Evolutionary conservation across 2,329 filamentous ascomycete species (phyloP), one percentile per base, ranked within the genome.

Genomic region (Fusarium domesticum): DNA sequence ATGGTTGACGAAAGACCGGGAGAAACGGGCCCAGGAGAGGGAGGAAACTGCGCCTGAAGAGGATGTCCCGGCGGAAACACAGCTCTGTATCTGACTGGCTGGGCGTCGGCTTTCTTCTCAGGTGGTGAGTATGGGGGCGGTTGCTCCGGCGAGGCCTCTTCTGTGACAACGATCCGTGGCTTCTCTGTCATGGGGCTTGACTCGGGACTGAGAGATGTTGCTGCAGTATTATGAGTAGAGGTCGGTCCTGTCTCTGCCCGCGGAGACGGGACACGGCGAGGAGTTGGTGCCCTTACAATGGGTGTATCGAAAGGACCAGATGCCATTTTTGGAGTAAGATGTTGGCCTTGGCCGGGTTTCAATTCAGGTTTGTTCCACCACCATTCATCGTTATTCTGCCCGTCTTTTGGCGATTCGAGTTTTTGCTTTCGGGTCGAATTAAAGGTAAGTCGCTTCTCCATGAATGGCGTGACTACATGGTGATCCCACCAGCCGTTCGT

Each of bases 401-500:
- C 23, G 15, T 58, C 56, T 35, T 48, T 59, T 10, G 66, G 61
- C 8, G 65, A 66, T 16, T 65, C 62, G 18, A 51, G 41, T 42
- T 60, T 64, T 38, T 63, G 44, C 55, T 58, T 66, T 36, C 67
- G 66, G 36, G 66, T 69, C 36, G 70, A 67, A 17, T 48, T 55
- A 36, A 76, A 72, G 30, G 72, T 74, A 12, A 68, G 56, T 38
- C 54, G 65, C 57, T 54, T 74, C 58, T 76, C 72, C 14, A 67
- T 57, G 57, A 89, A 89, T 0, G 86, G 86, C 1, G 85, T 87
- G 6, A 78, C 83, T 43, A 90, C 80, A 53, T 87, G 76, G 57
- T 88, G 76, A 57, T 88, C 87, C 86, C 86, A 90, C 85, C 86
- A 90, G 16, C 86, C 86, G 47, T 76, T 74, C 18, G 83, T 84